Evolutionary conservation across 768 basidiomycete species (phyloP), one percentile per base, ranked within the genome.

Genomic region (Hydnum rufescens): DNA sequence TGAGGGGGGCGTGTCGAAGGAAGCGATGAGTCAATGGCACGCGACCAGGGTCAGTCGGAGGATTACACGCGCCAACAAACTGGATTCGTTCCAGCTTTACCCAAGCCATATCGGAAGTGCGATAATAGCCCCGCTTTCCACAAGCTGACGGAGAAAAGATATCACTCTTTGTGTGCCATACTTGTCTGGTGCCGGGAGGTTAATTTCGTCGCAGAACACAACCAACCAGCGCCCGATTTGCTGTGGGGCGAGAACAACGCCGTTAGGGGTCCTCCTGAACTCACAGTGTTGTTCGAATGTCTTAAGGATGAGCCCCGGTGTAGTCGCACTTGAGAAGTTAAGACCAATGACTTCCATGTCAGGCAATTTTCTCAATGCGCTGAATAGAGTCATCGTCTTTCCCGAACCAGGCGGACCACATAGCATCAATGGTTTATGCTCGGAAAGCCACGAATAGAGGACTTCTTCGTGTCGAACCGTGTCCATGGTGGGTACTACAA

Each of bases 241-340:
- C 3, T 82, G 68, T 5, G 95, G 95, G 2, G 95, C 81, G 51
- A 99, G 77, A 46, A 96, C 76, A 46, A 95, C 85, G n/a, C 95
- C 95, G 60, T 90, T 97, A 8, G 95, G 89, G 3, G 95, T 97
- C 68, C 97, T 97, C 52, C 92, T 75, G 62, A 93, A 96, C 67
- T 99, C 95, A 68, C 95, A 99, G 62, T 99, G 95, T 67, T 99
- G 95, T 64, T 97, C 95, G 64, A 99, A 97, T 4, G 95, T 97
- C 75, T 97, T 97, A 58, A 99, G 75, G 56, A 99, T 93, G 28
- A 99, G 75, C 62, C 96, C 95, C 0, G 95, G 95, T 1, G 90
- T 96, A 0, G 95, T 97, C 18, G 95, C 95, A 64, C 89, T 95
- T 30, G 95, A 99, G 67, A 99, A 99, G 68, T 99, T 99, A 59